phyloP scores from a whole-genome alignment of 1,284 basidiomycete genomes.

The Lentinula novae-zelandiae region DNA sequence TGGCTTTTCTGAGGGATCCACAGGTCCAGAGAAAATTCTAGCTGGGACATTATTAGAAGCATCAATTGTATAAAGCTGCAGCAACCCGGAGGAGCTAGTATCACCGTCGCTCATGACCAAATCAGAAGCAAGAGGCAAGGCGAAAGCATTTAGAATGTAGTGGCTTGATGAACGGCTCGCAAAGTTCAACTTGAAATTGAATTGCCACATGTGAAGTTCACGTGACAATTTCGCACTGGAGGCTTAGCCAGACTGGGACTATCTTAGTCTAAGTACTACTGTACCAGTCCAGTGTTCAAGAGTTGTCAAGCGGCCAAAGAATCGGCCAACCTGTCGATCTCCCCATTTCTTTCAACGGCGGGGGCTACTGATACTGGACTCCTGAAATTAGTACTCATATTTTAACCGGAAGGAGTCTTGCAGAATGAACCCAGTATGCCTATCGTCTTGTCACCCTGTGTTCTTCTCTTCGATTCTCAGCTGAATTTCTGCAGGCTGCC shows the following conservation, averaged over 20 bases:
- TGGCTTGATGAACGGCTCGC: background rate
- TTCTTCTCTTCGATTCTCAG: background rate
- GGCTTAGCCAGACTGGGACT: too few species aligned
- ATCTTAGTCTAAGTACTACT: too few species aligned
- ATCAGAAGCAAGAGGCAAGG: background rate
- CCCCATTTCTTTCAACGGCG: background rate
- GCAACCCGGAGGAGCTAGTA: background rate
- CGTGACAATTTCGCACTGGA: background rate
- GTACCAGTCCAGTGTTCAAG: too few species aligned
- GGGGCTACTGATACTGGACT: background rate
- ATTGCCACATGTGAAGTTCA: background rate
- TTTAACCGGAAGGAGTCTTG: background rate
- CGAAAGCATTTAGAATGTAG: background rate
- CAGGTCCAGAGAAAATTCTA: slow-evolving; percentile 49
- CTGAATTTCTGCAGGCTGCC: background rate
- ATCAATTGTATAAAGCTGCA: background rate
- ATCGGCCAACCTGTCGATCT: background rate
- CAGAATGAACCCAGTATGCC: background rate
- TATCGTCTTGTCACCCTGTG: background rate
- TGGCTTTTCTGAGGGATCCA: slow-evolving; percentile 54
- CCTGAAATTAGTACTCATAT: too few species aligned
- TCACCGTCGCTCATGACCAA: background rate
- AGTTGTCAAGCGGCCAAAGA: background rate
- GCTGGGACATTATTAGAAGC: slow-evolving; percentile 24
- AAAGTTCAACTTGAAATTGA: background rate